Evolutionary conservation across 1,139 yeast species (phyloP).

Genomic region (Nakaseomyces delphensis): DNA sequence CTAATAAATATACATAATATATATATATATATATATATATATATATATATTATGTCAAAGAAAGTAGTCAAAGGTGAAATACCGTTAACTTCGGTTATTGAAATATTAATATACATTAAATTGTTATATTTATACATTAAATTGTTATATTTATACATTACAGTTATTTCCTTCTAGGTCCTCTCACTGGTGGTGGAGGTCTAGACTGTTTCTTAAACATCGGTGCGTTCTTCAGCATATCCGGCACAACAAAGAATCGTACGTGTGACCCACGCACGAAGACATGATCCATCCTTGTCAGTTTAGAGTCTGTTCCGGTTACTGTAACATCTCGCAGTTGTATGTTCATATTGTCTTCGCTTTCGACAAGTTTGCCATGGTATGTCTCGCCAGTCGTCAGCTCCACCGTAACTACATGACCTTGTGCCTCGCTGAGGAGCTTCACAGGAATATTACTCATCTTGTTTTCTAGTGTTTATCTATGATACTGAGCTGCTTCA

Average conservation of each 20-base stretch:
- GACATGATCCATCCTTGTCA: constrained; percentile 73
- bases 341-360: constrained; percentile 84
- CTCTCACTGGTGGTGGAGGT: constrained; percentile 65
- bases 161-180: constrained; percentile 40
- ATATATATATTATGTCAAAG: too few relatives aligned
- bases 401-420: constrained; percentile 79
- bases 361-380: constrained; percentile 75
- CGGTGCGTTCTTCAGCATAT: constrained; percentile 79
- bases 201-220: constrained; percentile 58
- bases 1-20: background rate
- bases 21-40: too few relatives aligned
- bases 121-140: too few relatives aligned
- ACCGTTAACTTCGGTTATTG: too few relatives aligned
- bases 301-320: constrained; percentile 68
- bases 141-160: too few relatives aligned
- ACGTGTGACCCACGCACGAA: constrained; percentile 89
- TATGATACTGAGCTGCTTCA: too few relatives aligned
- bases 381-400: constrained; percentile 79
- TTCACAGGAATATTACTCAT: constrained; percentile 64
- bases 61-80: too few relatives aligned
- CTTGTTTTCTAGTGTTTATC: background rate
- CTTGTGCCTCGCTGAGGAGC: constrained; percentile 80
- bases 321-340: constrained; percentile 76
- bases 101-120: too few relatives aligned
- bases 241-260: constrained; percentile 79